Percentiles rank a stretch among this genome's conserved stretches.
These are phyloP conservation scores for Onygenales sp. DNA, from an alignment of 2,329 filamentous ascomycete genomes.

Conservation along the genomic window DNA sequence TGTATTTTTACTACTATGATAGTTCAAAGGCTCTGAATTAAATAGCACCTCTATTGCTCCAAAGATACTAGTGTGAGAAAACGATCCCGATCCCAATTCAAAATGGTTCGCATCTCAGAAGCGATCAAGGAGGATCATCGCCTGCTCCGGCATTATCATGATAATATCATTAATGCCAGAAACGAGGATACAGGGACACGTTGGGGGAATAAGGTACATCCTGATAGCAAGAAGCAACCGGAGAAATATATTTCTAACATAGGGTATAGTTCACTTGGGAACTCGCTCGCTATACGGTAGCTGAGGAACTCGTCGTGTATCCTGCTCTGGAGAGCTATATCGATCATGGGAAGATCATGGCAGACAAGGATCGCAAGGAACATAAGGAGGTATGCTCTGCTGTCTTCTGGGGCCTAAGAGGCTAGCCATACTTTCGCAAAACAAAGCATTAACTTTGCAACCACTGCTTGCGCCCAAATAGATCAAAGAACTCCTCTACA, in stretches of 20 bases:
- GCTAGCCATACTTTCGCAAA: neutral
- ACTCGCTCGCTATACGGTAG: slow-evolving; percentile 42
- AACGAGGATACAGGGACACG: slow-evolving; percentile 35
- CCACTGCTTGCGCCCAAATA: slow-evolving; percentile 13
- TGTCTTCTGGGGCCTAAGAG: neutral
- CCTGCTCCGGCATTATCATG: slow-evolving; percentile 34
- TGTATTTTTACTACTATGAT: too few relatives aligned
- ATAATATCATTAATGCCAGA: slow-evolving; percentile 31
- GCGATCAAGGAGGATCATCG: slow-evolving; percentile 35
- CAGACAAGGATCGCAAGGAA: slow-evolving; percentile 24
- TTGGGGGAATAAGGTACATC: slow-evolving; percentile 33
- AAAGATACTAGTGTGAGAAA: neutral
- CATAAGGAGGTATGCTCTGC: slow-evolving; percentile 9
- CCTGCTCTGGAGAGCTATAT: slow-evolving; percentile 45
- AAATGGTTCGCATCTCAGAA: slow-evolving; percentile 23
- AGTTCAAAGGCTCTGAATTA: too few relatives aligned
- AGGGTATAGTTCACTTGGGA: slow-evolving; percentile 40
- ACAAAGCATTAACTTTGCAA: neutral
- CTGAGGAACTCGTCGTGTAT: slow-evolving; percentile 46
- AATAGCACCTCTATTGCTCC: too few relatives aligned
- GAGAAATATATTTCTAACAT: neutral
- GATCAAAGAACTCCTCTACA: slow-evolving; percentile 42
- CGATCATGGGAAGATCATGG: slow-evolving; percentile 33
- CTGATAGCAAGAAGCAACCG: neutral
- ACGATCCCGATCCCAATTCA: neutral